Base-by-base conservation (phyloP, 495 filamentous ascomycete genomes). In the Tetracladium setigerum region DNA sequence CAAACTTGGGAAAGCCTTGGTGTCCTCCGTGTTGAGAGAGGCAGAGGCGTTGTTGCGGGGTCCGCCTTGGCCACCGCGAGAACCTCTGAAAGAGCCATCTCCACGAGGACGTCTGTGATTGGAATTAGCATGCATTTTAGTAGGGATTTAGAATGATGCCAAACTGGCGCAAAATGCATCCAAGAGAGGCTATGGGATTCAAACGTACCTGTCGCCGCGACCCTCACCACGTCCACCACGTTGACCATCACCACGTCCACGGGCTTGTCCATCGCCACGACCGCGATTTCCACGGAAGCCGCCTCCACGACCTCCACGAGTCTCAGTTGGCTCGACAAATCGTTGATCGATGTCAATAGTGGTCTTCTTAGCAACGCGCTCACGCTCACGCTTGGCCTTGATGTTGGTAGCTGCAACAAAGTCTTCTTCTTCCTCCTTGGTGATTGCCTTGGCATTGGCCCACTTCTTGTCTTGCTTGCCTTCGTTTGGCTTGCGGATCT, bases 291-390 rank as follows among this genome's bases (percentile, higher is more conserved):
- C 70, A 58, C 73, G 64, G 54, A 63, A 63, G 47, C 66, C 66
- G 61, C 74, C 72, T 49, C 68, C 63, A 49, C 70, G 65, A 41
- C 62, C 60, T 58, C 74, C 66, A 51, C 73, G 75, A n/a, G n/a
- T n/a, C 49, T 74, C 70, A 19, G 70, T 64, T n/a, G 59, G 57
- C 67, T 95, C 86, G 46, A 87, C 74, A 61, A 74, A 91, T 52
- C 79, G 78, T 54, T 87, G 69, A 64, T 96, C 92, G 47, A 98
- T 83, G 50, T 94, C 87, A 49, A 98, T 65, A 65, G 82, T 60
- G 65, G 84, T 80, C 82, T 95, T 96, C 67, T 84, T 73, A 81
- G 95, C 95, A n/a, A n/a, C n/a, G 73, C 85, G 85, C 74, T 92
- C 83, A 62, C 87, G 83, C 69, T 86, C 78, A 58, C 88, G 85